Conservation (phyloP, 495 filamentous ascomycete genomes). For the Mycothermus thermophilus region DNA sequence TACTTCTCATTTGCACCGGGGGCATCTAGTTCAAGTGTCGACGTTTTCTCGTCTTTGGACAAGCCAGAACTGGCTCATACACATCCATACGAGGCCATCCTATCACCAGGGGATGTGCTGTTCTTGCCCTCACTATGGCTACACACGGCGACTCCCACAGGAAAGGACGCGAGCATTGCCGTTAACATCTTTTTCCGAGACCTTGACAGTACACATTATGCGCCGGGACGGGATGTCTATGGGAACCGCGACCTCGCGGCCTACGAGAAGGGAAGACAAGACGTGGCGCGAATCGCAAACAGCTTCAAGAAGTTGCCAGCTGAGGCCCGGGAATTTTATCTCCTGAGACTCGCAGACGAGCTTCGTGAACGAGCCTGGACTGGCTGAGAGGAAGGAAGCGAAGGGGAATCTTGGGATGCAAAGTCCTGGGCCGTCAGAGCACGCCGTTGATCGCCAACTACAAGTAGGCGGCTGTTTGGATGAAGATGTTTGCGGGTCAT, state of each 20-base stretch:
- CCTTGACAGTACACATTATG: slow-evolving; percentile 47
- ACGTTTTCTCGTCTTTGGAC: slow-evolving; percentile 44
- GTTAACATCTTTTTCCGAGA: slow-evolving; percentile 80
- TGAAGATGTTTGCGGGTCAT: too few species aligned
- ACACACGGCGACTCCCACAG: slow-evolving; percentile 58
- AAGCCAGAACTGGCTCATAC: slow-evolving; percentile 34
- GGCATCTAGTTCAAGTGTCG: slow-evolving; percentile 58
- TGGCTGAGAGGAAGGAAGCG: slow-evolving; percentile 6
- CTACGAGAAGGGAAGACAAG: slow-evolving; percentile 67
- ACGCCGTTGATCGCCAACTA: too few species aligned
- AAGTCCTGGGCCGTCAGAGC: too few species aligned
- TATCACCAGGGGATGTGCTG: slow-evolving; percentile 59
- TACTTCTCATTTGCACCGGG: slow-evolving; percentile 59
- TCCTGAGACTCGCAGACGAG: slow-evolving; percentile 61
- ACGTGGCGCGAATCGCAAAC: slow-evolving; percentile 52
- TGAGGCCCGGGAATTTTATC: slow-evolving; percentile 59
- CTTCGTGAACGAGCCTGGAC: slow-evolving; percentile 25
- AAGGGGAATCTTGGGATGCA: not conserved
- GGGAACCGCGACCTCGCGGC: slow-evolving; percentile 74
- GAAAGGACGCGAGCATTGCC: slow-evolving; percentile 52
- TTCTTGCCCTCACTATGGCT: slow-evolving; percentile 75
- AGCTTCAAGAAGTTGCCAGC: slow-evolving; percentile 52
- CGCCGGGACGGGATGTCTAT: slow-evolving; percentile 69
- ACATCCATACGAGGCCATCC: slow-evolving; percentile 48
- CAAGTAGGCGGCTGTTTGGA: too few species aligned